A percentile compares a stretch with the other conserved stretches of the same genome.
phyloP scores from a whole-genome alignment of 257 asterid species.

The Cynanchum wilfordii region DNA sequence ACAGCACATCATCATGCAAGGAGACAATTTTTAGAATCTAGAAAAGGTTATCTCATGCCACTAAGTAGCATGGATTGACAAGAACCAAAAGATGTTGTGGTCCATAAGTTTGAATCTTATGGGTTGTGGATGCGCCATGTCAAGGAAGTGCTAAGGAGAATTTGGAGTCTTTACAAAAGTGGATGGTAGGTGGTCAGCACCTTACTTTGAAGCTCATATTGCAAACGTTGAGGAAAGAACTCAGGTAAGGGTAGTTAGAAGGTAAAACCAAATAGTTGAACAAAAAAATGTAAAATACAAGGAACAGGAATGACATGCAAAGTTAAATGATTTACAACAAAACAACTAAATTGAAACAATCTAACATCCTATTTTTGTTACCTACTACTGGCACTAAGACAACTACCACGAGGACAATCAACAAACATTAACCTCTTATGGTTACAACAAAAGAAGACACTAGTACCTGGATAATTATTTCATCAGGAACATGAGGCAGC shows the following conservation, averaged over 20 bases:
- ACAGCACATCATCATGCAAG: not conserved
- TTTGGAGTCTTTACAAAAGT: not conserved
- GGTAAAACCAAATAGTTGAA: not conserved
- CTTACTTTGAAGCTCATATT: not conserved
- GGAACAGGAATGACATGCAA: not conserved
- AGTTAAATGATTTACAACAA: not conserved
- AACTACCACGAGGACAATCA: not conserved
- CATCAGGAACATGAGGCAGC: slow-evolving; percentile 75
- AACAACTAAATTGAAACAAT: not conserved
- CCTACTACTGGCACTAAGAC: not conserved
- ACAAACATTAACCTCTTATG: not conserved
- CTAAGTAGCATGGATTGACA: not conserved
- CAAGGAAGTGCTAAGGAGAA: not conserved
- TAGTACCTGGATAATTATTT: slow-evolving; percentile 61
- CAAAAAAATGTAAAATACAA: too few species aligned
- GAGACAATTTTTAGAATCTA: not conserved
- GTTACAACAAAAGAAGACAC: not conserved
- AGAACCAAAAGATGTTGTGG: not conserved
- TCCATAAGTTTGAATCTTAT: not conserved
- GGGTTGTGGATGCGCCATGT: not conserved
- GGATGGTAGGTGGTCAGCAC: not conserved
- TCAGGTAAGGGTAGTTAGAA: not conserved
- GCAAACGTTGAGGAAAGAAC: not conserved
- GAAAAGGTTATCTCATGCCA: not conserved
- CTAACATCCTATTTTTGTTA: not conserved